phyloP scores from a whole-genome alignment of 345 rosid species.

The Clausena lansium region DNA sequence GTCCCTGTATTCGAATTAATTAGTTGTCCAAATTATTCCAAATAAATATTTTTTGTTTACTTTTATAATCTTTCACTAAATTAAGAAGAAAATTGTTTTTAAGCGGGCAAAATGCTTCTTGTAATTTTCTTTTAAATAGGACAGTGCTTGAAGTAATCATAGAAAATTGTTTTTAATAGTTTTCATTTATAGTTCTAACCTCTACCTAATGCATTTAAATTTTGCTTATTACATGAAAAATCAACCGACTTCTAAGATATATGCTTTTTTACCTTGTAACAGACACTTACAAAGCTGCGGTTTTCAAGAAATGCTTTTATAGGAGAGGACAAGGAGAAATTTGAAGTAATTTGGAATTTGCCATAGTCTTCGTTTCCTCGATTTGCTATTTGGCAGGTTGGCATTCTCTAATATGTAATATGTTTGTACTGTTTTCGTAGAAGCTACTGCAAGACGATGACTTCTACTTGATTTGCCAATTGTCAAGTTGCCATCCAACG shows the following conservation, averaged over 20 bases:
- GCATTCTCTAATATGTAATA: not conserved
- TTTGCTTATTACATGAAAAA: constrained; percentile 3
- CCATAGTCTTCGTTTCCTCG: not conserved
- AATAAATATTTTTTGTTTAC: not conserved
- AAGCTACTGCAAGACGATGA: constrained; percentile 72
- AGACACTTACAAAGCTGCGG: constrained; percentile 94
- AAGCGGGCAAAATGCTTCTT: not conserved
- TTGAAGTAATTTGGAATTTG: constrained; percentile 43
- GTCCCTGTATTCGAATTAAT: too few species aligned
- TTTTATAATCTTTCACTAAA: not conserved
- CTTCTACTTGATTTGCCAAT: constrained; percentile 55
- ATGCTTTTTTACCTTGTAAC: constrained; percentile 12
- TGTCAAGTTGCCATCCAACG: constrained; percentile 75
- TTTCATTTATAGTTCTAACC: too few species aligned
- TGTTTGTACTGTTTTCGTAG: constrained; percentile 38
- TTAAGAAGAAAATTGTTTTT: not conserved
- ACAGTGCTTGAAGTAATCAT: too few species aligned
- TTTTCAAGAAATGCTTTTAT: constrained; percentile 69
- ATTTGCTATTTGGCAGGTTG: not conserved
- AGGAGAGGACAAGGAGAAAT: constrained; percentile 63
- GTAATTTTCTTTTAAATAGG: not conserved
- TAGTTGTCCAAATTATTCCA: too few species aligned
- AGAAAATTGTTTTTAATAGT: too few species aligned
- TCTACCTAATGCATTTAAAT: not conserved
- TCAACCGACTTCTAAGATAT: not conserved